A percentile compares a stretch with the other conserved stretches of the same genome.
phyloP scores from a whole-genome alignment of 441 rosid species.

The Mallotus japonicus region DNA sequence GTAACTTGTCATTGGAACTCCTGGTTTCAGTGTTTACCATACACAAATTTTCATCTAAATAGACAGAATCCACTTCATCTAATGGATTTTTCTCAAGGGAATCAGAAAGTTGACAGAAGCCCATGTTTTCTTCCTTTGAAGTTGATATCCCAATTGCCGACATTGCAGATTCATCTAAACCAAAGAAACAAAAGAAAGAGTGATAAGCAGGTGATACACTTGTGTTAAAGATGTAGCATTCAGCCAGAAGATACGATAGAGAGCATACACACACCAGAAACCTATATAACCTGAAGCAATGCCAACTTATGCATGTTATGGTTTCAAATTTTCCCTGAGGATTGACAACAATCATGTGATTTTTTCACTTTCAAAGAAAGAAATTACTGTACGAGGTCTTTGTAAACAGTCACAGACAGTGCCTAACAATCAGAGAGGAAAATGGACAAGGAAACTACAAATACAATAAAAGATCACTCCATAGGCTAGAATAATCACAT shows the following conservation, averaged over 20 bases:
- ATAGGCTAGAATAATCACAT: background rate
- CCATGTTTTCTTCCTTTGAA: constrained; percentile 31
- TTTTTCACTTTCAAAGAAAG: background rate
- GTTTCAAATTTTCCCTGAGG: background rate
- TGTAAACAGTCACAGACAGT: background rate
- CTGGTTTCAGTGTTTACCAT: constrained; percentile 25
- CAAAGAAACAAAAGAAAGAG: constrained; percentile 11
- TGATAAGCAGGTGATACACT: constrained; percentile 6
- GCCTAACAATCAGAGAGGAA: background rate
- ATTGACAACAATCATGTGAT: background rate
- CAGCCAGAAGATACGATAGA: too few species aligned
- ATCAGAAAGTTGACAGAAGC: constrained; percentile 21
- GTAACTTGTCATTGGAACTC: constrained; percentile 24
- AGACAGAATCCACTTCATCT: constrained; percentile 29
- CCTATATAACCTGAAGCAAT: background rate
- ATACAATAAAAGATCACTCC: background rate
- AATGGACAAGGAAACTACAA: background rate
- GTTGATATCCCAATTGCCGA: constrained; percentile 32
- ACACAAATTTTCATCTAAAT: constrained; percentile 25
- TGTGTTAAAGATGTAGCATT: background rate
- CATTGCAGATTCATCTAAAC: constrained; percentile 40
- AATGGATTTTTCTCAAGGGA: constrained; percentile 32
- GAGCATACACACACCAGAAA: too few species aligned
- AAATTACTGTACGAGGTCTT: background rate
- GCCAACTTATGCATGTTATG: background rate